Base-by-base conservation (phyloP, 805 yeast genomes). In the Kodamaea neixiangensis region DNA sequence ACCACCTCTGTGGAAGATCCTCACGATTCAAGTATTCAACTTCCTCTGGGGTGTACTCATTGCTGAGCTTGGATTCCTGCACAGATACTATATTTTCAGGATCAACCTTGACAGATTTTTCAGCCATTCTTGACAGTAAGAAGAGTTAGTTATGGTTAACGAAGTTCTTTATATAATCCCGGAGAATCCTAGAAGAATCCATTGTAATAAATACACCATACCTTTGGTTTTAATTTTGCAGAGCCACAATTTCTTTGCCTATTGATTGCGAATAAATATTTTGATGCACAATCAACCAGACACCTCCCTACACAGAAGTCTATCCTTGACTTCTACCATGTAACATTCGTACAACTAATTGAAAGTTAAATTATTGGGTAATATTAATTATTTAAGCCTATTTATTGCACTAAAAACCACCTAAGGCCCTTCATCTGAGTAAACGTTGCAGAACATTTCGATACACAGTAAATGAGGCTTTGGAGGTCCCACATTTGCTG, bases 1-100 rank as follows among this genome's bases (percentile, higher is more conserved):
- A 64, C 67, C 66, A 64, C 49, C 56, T 60, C 25, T 55, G 67
- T 53, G 53, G 54, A 3, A 48, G 20, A 5, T 49, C 54, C 18
- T 22, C 37, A 9, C 51, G 40, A 5, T 47, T 31, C 31, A 57
- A 40, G 20, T 45, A 57, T 10, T 47, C 54, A 2, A 53, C 3
- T 37, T 57, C 60, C 22, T 57, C 60, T 13, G 21, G 35, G 7
- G 53, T 56, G 17, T 44, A 52, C 15, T 40, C 52, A 5, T 33
- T 40, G 11, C 31, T 25, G 13, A 9, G 31, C 31, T 25, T 25
- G 3, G 47, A 31, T 3, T 37, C 41, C 21, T 37, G 41, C 21
- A 17, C 41, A 17, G 21, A 37, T 4, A 37, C 41, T 17, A 25
- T 25, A 25, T 17, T 37, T 37, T 37, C 41, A n/a, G 38, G 7